Conservation (phyloP, 1,284 basidiomycete genomes). For the Ustilago tritici region DNA sequence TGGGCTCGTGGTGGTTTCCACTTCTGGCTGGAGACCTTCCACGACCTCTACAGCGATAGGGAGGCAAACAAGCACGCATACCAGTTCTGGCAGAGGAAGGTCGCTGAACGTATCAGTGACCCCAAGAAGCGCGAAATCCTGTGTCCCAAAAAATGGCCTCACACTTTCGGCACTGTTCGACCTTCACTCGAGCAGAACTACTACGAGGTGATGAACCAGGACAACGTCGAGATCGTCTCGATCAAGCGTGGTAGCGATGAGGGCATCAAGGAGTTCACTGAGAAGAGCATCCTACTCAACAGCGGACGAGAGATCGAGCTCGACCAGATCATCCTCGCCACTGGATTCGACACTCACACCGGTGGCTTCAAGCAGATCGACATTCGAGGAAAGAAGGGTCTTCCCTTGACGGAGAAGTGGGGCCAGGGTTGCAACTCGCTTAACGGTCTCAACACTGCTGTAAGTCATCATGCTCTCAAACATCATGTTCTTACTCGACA, state of each 20-base stretch:
- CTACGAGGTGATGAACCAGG: conserved; percentile 72
- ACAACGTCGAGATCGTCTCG: conserved; percentile 74
- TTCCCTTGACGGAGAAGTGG: conserved; percentile 55
- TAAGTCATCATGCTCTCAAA: conserved; percentile 12
- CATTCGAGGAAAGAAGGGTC: conserved; percentile 50
- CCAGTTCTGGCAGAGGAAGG: conserved; percentile 60
- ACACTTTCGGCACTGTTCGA: conserved; percentile 58
- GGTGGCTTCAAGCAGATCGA: conserved; percentile 61
- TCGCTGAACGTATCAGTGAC: conserved; percentile 44
- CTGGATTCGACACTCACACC: conserved; percentile 67
- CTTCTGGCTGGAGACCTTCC: conserved; percentile 57
- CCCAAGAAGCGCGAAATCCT: conserved; percentile 58
- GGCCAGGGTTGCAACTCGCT: conserved; percentile 51
- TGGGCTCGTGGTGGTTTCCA: conserved; percentile 51
- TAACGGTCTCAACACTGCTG: conserved; percentile 52
- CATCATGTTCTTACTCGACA: not conserved
- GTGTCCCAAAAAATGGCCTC: conserved; percentile 52
- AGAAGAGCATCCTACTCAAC: conserved; percentile 73
- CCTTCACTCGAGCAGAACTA: conserved; percentile 58
- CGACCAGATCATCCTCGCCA: conserved; percentile 66
- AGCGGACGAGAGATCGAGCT: conserved; percentile 70
- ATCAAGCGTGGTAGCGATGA: conserved; percentile 60
- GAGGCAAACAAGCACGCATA: conserved; percentile 54
- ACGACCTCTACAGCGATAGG: conserved; percentile 48
- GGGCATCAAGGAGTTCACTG: conserved; percentile 71